These are phyloP conservation scores for Dothiorella sarmentorum DNA, from an alignment of 2,329 filamentous ascomycete species.

Conservation along the genomic window DNA sequence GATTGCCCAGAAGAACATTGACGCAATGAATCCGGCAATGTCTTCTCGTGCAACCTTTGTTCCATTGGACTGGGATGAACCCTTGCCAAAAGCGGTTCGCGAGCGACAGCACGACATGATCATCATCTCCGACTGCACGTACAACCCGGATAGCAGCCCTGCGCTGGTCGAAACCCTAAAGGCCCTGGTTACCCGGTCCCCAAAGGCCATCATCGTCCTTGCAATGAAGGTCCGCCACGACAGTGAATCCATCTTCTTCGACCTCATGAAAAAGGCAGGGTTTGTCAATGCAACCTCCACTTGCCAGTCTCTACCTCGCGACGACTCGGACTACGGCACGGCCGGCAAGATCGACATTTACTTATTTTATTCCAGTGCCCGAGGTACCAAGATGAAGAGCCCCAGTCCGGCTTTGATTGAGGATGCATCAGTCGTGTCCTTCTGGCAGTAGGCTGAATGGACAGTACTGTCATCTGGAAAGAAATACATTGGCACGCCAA, in stretches of 20 bases:
- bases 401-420: too few species aligned
- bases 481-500: neutral
- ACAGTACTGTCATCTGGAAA: neutral
- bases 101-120: conserved; percentile 55
- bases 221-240: conserved; percentile 66
- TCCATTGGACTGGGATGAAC: conserved; percentile 62
- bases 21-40: conserved; percentile 40
- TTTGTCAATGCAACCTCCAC: conserved; percentile 22
- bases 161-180: conserved; percentile 58
- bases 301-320: neutral
- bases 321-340: neutral
- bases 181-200: conserved; percentile 47
- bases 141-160: conserved; percentile 65
- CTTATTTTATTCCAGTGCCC: conserved; percentile 2
- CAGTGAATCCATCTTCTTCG: conserved; percentile 64
- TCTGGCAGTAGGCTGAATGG: neutral
- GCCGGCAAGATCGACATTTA: conserved; percentile 16
- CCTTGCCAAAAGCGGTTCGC: conserved; percentile 40
- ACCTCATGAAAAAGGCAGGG: conserved; percentile 42
- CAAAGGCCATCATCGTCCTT: conserved; percentile 53
- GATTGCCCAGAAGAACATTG: conserved; percentile 57
- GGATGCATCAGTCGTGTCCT: neutral
- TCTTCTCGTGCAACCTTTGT: conserved; percentile 46
- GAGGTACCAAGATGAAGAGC: too few species aligned
- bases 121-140: conserved; percentile 68